Conservation (phyloP, 805 yeast genomes). For the Candida michaelii region DNA sequence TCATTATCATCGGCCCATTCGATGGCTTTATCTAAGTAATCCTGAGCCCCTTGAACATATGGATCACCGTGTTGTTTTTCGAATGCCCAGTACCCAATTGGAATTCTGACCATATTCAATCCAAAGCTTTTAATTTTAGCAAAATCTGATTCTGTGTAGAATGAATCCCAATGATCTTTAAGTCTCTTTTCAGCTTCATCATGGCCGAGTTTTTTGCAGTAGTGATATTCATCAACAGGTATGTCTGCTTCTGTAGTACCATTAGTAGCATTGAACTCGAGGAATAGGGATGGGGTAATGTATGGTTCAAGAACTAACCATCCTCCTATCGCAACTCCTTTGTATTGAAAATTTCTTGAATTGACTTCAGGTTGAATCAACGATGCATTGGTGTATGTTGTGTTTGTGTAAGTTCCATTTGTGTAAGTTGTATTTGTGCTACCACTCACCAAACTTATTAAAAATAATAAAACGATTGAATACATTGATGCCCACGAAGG, state of each 20-base stretch:
- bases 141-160: conserved; percentile 62
- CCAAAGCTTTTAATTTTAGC: conserved; percentile 50
- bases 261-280: conserved; percentile 22
- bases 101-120: conserved; percentile 68
- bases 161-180: conserved; percentile 55
- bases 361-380: conserved; percentile 13
- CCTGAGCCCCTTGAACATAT: conserved; percentile 65
- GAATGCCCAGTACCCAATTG: conserved; percentile 85
- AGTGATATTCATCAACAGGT: conserved; percentile 63
- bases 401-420: neutral
- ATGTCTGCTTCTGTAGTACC: conserved; percentile 28
- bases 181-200: conserved; percentile 43
- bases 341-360: conserved; percentile 17
- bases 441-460: neutral
- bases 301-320: conserved; percentile 75
- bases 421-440: no score
- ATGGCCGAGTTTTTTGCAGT: conserved; percentile 48
- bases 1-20: conserved; percentile 67
- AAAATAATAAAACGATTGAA: no score
- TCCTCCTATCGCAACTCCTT: conserved; percentile 52
- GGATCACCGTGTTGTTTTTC: conserved; percentile 52
- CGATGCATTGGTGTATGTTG: neutral
- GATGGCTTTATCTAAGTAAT: conserved; percentile 63
- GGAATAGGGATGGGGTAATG: conserved; percentile 63
- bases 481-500: no score